Base-by-base conservation (phyloP, 495 filamentous ascomycete species). In the Podospora anserina region DNA sequence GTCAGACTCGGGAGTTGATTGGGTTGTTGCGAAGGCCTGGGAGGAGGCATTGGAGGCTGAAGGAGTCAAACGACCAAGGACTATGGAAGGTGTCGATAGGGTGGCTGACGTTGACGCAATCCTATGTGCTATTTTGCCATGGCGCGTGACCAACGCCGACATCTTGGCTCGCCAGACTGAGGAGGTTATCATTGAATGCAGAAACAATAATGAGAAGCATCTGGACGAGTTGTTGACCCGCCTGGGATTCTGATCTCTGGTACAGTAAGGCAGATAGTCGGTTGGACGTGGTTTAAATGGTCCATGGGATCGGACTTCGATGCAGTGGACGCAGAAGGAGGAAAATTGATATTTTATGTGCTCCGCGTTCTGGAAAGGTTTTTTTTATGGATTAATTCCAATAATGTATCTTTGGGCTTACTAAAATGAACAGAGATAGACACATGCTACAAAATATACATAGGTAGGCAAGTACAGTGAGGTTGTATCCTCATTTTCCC, bases 41-140 rank as follows among this genome's bases (percentile, higher is more conserved):
- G 66, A 68, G 54, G 53, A 68, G 3, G 66, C 53, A 18, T 44
- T 68, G 53, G 20, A 60, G 32, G 66, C 20, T 5, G 66, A 19
- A 2, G 66, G 61, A 9, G 66, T 44, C 4, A 59, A 64, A 23
- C 66, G 30, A 2, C 66, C 66, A 11, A 28, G 30, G 20, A 58
- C 61, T 2, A 64, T 68, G 4, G 2, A 27, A 11, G 66, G 54
- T 49, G 64, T 64, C 20, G 61, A 68, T 7, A 64, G 27, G 11
- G 61, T 68, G 4, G 66, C 66, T 20, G 54, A 68, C 30, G 66
- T 68, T 62, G 61, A 68, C 30, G 64, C 66, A 23, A 53, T 64
- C 5, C 19, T 68, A 20, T 63, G 63, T 56, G 54, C 61, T 5
- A 68, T 65, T 53, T 61, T 65, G 23, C 30, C 55, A 2, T 68